A percentile compares a stretch with the other conserved stretches of the same genome.
These are phyloP conservation scores for Boletellus ananas DNA, from an alignment of 768 basidiomycete genomes.

Conservation along the genomic window DNA sequence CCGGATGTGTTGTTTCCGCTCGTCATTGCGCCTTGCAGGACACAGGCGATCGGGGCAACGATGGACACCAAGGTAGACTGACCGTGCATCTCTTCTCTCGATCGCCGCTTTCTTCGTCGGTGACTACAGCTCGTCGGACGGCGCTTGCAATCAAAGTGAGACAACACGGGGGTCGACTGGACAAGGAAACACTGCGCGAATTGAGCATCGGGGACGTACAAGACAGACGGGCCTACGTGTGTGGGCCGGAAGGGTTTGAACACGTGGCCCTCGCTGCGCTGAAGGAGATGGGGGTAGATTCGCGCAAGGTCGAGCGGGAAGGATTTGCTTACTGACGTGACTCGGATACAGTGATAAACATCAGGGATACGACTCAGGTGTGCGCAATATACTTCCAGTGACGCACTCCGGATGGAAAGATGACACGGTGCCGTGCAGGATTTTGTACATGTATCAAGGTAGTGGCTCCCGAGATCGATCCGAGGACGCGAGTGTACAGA, in stretches of 20 bases:
- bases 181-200: constrained; percentile 1
- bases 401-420: too few species aligned
- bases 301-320: constrained; percentile 34
- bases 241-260: constrained; percentile 50
- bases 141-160: constrained; percentile 11
- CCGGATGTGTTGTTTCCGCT: constrained; percentile 49
- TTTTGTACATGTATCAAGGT: too few species aligned
- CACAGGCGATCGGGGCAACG: background rate
- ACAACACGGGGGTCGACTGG: constrained; percentile 21
- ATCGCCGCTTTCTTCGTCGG: background rate
- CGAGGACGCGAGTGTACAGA: too few species aligned
- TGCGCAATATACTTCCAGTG: too few species aligned
- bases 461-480: too few species aligned
- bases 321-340: constrained; percentile 40
- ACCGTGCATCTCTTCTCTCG: constrained; percentile 40
- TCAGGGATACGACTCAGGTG: too few species aligned
- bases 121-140: constrained; percentile 9
- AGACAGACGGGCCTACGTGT: constrained; percentile 41
- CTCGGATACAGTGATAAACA: too few species aligned
- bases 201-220: constrained; percentile 10
- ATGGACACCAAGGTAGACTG: constrained; percentile 15
- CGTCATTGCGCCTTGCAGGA: constrained; percentile 5
- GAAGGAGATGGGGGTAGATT: constrained; percentile 33
- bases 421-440: too few species aligned
- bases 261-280: constrained; percentile 34